Percentiles rank a stretch among this genome's conserved stretches.
Evolutionary conservation across 2,329 filamentous ascomycete genomes (phyloP).

Genomic region (Colletotrichum tropicicola): DNA sequence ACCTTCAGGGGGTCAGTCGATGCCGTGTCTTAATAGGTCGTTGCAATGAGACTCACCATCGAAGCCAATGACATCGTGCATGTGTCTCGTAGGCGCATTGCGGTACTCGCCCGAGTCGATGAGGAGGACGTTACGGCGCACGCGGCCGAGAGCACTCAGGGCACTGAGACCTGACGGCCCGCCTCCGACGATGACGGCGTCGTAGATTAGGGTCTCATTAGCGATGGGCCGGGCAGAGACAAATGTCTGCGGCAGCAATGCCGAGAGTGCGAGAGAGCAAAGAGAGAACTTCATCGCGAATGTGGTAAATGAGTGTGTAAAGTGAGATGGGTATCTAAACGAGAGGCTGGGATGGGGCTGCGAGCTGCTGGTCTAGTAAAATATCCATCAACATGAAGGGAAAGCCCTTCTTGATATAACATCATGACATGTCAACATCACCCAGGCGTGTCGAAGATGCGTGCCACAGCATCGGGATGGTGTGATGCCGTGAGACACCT

Average conservation of each 20-base stretch:
- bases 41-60: constrained; percentile 54
- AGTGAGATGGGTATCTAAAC: neutral
- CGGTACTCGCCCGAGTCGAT: constrained; percentile 68
- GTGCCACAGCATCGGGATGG: constrained; percentile 13
- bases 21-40: neutral
- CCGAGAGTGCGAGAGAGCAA: constrained; percentile 7
- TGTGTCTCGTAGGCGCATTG: constrained; percentile 63
- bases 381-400: neutral
- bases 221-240: constrained; percentile 1
- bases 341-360: neutral
- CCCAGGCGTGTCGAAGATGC: too few relatives aligned
- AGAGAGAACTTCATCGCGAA: constrained; percentile 7
- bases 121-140: constrained; percentile 62
- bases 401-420: neutral
- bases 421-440: too few relatives aligned
- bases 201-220: constrained; percentile 45
- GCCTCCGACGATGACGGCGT: constrained; percentile 66
- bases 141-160: constrained; percentile 66
- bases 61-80: constrained; percentile 69
- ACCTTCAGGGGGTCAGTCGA: constrained; percentile 44
- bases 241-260: neutral
- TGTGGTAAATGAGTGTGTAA: neutral
- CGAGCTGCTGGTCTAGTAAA: neutral
- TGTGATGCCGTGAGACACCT: constrained; percentile 17
- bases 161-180: constrained; percentile 64